Base-by-base conservation (phyloP, 2,329 filamentous ascomycete genomes). In the Fusarium nelsonii region DNA sequence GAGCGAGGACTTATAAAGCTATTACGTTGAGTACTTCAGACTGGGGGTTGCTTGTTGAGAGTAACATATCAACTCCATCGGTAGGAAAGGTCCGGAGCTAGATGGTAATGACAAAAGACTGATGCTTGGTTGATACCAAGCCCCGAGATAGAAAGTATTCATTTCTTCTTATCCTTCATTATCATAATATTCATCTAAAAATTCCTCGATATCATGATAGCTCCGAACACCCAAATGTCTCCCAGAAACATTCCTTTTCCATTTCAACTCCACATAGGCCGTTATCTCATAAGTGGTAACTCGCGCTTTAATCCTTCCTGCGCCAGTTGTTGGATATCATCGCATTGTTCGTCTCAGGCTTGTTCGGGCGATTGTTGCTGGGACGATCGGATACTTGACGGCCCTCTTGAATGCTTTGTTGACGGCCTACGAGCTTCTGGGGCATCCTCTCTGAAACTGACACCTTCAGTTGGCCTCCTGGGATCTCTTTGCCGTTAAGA, bases 401-500 rank as follows among this genome's bases (percentile, higher is more conserved):
- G 14, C 46, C 33, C 4, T 56, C 40, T 14, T 43, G 39, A 8
- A n/a, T 20, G 41, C 66, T 56, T 2, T 33, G n/a, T 34, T 54
- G 57, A 14, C 63, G 57, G 3, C 34, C 58, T 10, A 40, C 57
- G 3, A 63, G 43, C 26, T 68, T 68, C 8, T 39, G 26, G 1
- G 63, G 58, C 8, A 54, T 40, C 23, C 43, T 55, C 8, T 33
- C 43, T 3, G 65, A 66, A 0, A 58, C 39, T 4, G 58, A 68
- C 12, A 68, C 53, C 53, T 67, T 68, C 9, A 68, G 18, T 1
- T 33, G 48, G 2, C 43, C 62, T 7, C 64, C 65, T 8, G 18
- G 20, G 1, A 40, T 20, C 11, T 32, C 32, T 10, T 28, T 62
- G 4, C 74, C 75, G 20, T 76, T 61, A 1, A 78, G 69, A 2